phyloP scores from a whole-genome alignment of 768 basidiomycete species.

The Collybia nuda region DNA sequence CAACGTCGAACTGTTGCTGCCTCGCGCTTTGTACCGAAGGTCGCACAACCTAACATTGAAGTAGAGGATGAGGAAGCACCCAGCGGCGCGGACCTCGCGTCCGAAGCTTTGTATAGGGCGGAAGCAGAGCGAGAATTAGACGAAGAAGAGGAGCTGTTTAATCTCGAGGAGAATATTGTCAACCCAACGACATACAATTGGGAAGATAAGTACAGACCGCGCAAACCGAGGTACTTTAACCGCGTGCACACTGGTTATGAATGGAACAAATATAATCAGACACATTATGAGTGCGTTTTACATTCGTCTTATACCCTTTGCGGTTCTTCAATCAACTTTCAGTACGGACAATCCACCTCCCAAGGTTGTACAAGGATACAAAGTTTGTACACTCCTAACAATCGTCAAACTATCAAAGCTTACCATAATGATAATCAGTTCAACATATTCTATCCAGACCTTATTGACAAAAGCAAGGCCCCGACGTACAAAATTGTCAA shows the following conservation, averaged over 20 bases:
- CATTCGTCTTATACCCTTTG: slow-evolving; percentile 1
- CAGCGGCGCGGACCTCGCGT: slow-evolving; percentile 74
- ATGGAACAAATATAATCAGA: slow-evolving; percentile 99
- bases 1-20: slow-evolving; percentile 81
- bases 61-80: slow-evolving; percentile 53
- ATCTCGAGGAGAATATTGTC: slow-evolving; percentile 84
- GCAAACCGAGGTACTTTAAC: slow-evolving; percentile 98
- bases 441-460: slow-evolving; percentile 98
- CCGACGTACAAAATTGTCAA: slow-evolving; percentile 96
- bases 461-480: slow-evolving; percentile 97
- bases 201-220: slow-evolving; percentile 98
- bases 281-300: slow-evolving; percentile 90
- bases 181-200: slow-evolving; percentile 90
- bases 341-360: slow-evolving; percentile 99
- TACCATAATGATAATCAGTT: slow-evolving; percentile 44
- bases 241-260: slow-evolving; percentile 99
- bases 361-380: slow-evolving; percentile 99
- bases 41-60: slow-evolving; percentile 59
- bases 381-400: slow-evolving; percentile 44
- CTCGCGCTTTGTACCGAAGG: slow-evolving; percentile 86
- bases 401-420: not conserved
- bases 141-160: slow-evolving; percentile 95
- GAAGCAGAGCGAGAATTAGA: slow-evolving; percentile 93
- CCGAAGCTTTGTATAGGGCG: slow-evolving; percentile 87
- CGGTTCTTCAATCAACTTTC: slow-evolving; percentile 15